Evolutionary conservation across 2,329 filamentous ascomycete genomes (phyloP).

Genomic region (Aspergillus sp.): DNA sequence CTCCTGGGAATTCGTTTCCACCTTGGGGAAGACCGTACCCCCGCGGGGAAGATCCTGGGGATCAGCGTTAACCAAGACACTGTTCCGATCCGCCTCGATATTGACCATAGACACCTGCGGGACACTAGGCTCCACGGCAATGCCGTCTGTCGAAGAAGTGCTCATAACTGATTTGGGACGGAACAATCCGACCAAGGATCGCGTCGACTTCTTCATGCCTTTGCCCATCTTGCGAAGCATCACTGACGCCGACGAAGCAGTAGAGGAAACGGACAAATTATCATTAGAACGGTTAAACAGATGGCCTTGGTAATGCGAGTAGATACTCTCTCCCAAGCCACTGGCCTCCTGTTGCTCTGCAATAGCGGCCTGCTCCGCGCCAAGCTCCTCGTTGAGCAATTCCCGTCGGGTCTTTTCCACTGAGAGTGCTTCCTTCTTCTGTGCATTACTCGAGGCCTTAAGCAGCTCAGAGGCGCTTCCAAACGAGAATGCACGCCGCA

Average conservation of each 20-base stretch:
- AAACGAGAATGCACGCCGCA: conserved; percentile 92
- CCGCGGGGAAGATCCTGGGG: conserved; percentile 61
- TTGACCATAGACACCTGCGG: conserved; percentile 94
- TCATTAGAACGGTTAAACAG: conserved; percentile 89
- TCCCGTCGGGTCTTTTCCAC: conserved; percentile 59
- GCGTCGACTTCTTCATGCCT: conserved; percentile 89
- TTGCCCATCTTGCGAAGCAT: conserved; percentile 92
- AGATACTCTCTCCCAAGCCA: conserved; percentile 89
- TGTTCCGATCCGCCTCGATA: conserved; percentile 84
- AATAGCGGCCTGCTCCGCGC: conserved; percentile 86
- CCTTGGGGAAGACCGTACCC: conserved; percentile 73
- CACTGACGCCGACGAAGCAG: conserved; percentile 43
- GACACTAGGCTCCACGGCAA: conserved; percentile 59
- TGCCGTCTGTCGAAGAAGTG: conserved; percentile 58
- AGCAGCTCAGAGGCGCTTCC: conserved; percentile 88
- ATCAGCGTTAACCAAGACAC: conserved; percentile 63
- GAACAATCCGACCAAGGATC: conserved; percentile 89
- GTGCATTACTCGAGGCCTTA: conserved; percentile 58
- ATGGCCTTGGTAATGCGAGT: conserved; percentile 68
- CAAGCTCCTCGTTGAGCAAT: conserved; percentile 59
- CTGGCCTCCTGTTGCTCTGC: conserved; percentile 86
- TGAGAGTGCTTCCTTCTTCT: conserved; percentile 39
- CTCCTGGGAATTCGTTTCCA: conserved; percentile 77
- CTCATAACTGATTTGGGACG: conserved; percentile 87
- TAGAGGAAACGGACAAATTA: conserved; percentile 59